phyloP scores from a whole-genome alignment of 1,284 basidiomycete species.

The Cutaneotrichosporon sp. region DNA sequence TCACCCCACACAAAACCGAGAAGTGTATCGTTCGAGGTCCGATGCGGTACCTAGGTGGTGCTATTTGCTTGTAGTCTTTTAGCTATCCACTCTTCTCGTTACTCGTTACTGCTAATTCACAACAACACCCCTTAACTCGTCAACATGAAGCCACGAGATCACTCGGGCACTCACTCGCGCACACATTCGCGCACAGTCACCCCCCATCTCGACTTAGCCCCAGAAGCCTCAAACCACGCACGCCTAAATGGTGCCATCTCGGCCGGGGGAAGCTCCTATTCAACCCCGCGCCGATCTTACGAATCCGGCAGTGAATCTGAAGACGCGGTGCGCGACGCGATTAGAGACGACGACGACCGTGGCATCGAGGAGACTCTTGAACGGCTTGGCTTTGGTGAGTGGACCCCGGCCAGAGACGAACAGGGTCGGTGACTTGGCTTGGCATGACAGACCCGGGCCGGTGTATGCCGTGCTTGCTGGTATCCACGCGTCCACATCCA shows the following conservation, averaged over 20 bases:
- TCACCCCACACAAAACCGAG: no score
- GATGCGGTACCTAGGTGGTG: no score
- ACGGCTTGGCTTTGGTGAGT: slow-evolving; percentile 81
- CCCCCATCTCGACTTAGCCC: not conserved
- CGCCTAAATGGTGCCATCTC: not conserved
- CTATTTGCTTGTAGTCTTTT: no score
- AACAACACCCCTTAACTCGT: no score
- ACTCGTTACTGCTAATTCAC: no score
- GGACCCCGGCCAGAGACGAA: not conserved
- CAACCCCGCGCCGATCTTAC: not conserved
- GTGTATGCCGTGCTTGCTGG: not conserved
- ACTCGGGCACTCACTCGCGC: no score
- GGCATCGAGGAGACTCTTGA: slow-evolving; percentile 83
- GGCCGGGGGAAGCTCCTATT: not conserved
- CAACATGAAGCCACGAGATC: no score
- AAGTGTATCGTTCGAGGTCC: no score
- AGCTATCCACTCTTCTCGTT: no score
- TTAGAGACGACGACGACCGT: slow-evolving; percentile 54
- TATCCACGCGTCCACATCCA: not conserved
- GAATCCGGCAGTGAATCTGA: slow-evolving; percentile 1
- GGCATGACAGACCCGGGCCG: not conserved
- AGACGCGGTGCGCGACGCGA: slow-evolving; percentile 12
- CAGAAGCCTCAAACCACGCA: not conserved
- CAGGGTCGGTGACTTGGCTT: not conserved
- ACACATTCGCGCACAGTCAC: not conserved